Evolutionary conservation across 345 rosid genomes (phyloP).

Genomic region (Capsella bursapastoris): DNA sequence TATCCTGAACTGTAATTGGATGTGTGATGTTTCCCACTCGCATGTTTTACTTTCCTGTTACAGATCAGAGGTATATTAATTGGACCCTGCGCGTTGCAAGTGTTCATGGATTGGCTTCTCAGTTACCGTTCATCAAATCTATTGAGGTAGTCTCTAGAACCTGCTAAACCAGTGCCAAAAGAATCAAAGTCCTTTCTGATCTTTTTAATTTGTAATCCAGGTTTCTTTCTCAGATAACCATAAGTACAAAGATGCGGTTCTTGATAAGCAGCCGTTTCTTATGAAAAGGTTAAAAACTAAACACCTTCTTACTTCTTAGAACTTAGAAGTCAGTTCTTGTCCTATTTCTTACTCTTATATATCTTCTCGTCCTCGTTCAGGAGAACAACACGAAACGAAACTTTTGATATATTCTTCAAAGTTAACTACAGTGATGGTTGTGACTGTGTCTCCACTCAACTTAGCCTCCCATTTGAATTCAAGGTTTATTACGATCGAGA

Average conservation of each 20-base stretch:
- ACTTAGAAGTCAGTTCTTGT: slow-evolving; percentile 11
- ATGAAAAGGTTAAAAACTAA: slow-evolving; percentile 67
- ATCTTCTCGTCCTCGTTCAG: slow-evolving; percentile 48
- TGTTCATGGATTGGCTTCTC: slow-evolving; percentile 70
- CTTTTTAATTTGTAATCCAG: slow-evolving; percentile 46
- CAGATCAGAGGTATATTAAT: slow-evolving; percentile 77
- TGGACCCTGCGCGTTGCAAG: slow-evolving; percentile 87
- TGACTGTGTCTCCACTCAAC: slow-evolving; percentile 63
- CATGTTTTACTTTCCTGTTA: slow-evolving; percentile 28
- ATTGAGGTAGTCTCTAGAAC: slow-evolving; percentile 59
- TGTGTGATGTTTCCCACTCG: slow-evolving; percentile 29
- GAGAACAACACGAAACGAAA: slow-evolving; percentile 70
- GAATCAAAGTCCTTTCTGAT: slow-evolving; percentile 18
- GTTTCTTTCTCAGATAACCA: slow-evolving; percentile 74
- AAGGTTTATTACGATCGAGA: slow-evolving; percentile 54
- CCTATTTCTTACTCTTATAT: neutral
- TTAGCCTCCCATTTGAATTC: slow-evolving; percentile 70
- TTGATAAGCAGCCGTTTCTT: slow-evolving; percentile 70
- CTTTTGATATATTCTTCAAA: slow-evolving; percentile 71
- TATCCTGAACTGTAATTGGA: neutral
- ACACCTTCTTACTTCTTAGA: no score
- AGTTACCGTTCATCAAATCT: slow-evolving; percentile 78
- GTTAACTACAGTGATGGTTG: slow-evolving; percentile 82
- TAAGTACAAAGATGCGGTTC: slow-evolving; percentile 72
- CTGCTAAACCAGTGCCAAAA: slow-evolving; percentile 10